These are phyloP conservation scores for Coffea eugenioides DNA, from an alignment of 257 asterid species.

Conservation along the genomic window DNA sequence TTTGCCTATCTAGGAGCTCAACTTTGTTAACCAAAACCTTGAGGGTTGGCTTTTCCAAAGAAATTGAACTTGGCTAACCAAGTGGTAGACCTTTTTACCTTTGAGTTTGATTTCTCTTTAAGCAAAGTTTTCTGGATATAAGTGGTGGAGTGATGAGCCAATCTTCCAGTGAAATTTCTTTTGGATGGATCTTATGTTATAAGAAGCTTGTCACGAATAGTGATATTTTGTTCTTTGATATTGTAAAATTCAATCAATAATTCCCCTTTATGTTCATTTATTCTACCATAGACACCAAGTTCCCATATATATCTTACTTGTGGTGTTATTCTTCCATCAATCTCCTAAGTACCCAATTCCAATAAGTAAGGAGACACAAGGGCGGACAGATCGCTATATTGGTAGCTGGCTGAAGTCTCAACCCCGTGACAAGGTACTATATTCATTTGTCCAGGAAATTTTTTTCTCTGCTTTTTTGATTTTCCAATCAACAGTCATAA, in stretches of 20 bases:
- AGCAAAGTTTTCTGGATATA: background rate
- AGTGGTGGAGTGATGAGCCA: background rate
- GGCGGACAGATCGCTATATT: constrained; percentile 69
- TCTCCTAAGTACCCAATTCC: constrained; percentile 71
- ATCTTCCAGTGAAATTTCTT: no score
- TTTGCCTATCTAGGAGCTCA: background rate
- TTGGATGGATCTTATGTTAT: background rate
- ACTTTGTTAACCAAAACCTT: background rate
- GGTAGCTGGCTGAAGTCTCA: constrained; percentile 80
- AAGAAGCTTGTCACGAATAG: background rate
- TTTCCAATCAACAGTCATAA: background rate
- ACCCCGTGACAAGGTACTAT: constrained; percentile 78
- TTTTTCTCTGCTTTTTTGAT: background rate
- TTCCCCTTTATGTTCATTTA: background rate
- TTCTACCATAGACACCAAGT: background rate
- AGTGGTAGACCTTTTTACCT: background rate
- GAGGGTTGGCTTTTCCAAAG: background rate
- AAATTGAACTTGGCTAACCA: background rate
- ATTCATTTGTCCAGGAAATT: background rate
- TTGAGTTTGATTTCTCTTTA: background rate
- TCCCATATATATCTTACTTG: background rate
- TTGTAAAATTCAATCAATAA: background rate
- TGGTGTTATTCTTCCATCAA: constrained; percentile 4
- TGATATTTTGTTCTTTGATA: background rate
- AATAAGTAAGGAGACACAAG: constrained; percentile 65